Evolutionary conservation across 768 basidiomycete genomes (phyloP), one percentile per base, ranked within the genome.

Genomic region (Mrakia gelida): DNA sequence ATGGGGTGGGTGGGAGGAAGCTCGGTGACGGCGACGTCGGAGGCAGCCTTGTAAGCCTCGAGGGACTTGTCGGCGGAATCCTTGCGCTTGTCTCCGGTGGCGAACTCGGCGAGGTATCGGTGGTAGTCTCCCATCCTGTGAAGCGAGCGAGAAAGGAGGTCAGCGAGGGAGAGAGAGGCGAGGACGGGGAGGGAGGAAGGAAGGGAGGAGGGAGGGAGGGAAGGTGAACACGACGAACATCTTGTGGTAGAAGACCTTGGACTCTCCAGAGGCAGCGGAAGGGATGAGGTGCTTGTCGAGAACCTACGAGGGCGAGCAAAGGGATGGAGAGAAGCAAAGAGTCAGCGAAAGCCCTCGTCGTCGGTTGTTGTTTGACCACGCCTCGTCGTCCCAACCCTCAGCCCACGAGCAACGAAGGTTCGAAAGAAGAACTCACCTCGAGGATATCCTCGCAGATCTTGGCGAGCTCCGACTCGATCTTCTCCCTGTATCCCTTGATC

Each of bases 191-290:
- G 15, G 63, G 76, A 34, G n/a, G n/a, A n/a, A n/a, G n/a, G n/a
- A n/a, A n/a, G n/a, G n/a, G n/a, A n/a, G n/a, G n/a, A n/a, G n/a
- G n/a, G n/a, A n/a, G n/a, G n/a, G n/a, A 63, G 65, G 67, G 56
- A 78, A 28, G 65, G 32, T 32, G 75, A 11, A n/a, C 28, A 54
- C 11, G 54, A 83, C 93, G 80, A 82, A 95, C 94, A 97, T 95
- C 91, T 98, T 98, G 90, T 96, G 95, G 88, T 98, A 98, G 90
- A 98, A 98, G 77, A 98, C 95, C 88, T 97, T 96, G 78, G 92
- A 94, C 87, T 98, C 96, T 84, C 95, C 95, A 77, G 93, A 92
- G 80, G 93, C 94, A 73, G 96, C 96, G 16, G 94, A 95, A 80
- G 95, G 95, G 82, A 85, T 97, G 83, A 98, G 91, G 88, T 97